Percentiles rank a stretch among this genome's conserved stretches.
These are phyloP conservation scores for Allomyces macrogynus DNA, from an alignment of 192 early-diverging fungal species.

Conservation along the genomic window DNA sequence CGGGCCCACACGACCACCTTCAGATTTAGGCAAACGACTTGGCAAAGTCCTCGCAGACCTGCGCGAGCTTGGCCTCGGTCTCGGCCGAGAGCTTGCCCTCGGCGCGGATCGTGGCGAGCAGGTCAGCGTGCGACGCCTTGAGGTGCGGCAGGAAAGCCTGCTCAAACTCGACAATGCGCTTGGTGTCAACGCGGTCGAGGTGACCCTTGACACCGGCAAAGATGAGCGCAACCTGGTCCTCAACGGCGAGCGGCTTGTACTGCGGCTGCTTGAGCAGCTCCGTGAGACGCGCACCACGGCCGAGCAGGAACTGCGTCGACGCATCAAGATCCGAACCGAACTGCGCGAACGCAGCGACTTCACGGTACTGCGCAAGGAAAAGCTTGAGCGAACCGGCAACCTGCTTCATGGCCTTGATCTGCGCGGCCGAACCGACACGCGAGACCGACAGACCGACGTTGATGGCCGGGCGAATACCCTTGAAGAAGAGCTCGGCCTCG, in stretches of 20 bases:
- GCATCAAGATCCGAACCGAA: slow-evolving; percentile 99
- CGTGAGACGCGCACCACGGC: slow-evolving; percentile 98
- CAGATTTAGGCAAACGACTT: slow-evolving; percentile 33
- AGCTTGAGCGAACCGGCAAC: slow-evolving; percentile 99
- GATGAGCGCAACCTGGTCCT: slow-evolving; percentile 95
- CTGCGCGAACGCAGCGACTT: slow-evolving; percentile 99
- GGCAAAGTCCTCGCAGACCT: slow-evolving; percentile 54
- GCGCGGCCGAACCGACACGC: slow-evolving; percentile 98
- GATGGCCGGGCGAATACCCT: slow-evolving; percentile 98
- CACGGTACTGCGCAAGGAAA: slow-evolving; percentile 99
- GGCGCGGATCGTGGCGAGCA: slow-evolving; percentile 76
- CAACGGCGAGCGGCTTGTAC: slow-evolving; percentile 85
- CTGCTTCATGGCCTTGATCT: slow-evolving; percentile 99
- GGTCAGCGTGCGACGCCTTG: slow-evolving; percentile 66
- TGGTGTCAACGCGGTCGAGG: slow-evolving; percentile 93
- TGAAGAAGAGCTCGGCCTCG: slow-evolving; percentile 99
- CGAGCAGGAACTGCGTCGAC: slow-evolving; percentile 97
- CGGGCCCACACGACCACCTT: no score
- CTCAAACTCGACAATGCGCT: slow-evolving; percentile 87
- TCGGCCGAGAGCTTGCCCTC: slow-evolving; percentile 73
- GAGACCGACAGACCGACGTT: slow-evolving; percentile 99
- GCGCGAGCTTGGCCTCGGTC: slow-evolving; percentile 80
- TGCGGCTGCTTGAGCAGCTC: slow-evolving; percentile 99
- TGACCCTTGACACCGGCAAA: slow-evolving; percentile 99
- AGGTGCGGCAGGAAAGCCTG: slow-evolving; percentile 71